Evolutionary conservation across 345 rosid genomes (phyloP), one percentile per base, ranked within the genome.

Genomic region (Camelina laxa): DNA sequence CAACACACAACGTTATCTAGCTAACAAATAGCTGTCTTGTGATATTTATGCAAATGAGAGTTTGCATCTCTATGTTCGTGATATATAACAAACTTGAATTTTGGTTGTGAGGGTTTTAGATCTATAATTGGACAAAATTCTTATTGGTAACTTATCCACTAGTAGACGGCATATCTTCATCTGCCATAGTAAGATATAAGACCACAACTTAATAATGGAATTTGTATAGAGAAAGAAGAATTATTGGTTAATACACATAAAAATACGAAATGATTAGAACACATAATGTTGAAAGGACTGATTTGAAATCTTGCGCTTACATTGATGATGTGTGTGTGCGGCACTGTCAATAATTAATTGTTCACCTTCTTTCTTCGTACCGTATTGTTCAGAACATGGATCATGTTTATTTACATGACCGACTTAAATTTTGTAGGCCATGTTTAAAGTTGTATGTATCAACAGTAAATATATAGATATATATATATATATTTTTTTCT

Each of bases 221-320:
- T 27, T 3, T 27, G 30, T 27, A 1, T 27, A 27, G 30, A 27
- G 30, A 27, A 27, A 27, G 30, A 27, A 27, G 4, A 27, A 27
- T 27, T 27, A 27, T 27, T 27, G 30, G 30, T 27, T 4, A 24
- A 24, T 24, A 4, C 30, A 27, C 4, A 27, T 56, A 16, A 3
- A 31, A 24, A 59, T 45, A 60, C 21, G 10, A 71, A 50, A 50
- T 54, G 45, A 54, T 24, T 64, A 44, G 13, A 71, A 50, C 10
- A 48, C 17, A 71, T 51, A 50, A 61, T 62, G 41, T 38, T 39
- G 69, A 17, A 53, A 61, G 15, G 61, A 61, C 2, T 72, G 44
- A 61, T 61, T 39, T 72, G 77, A 73, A 53, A 31, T 65, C 11
- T 55, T 55, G 27, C 12, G 65, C 16, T 55, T 64, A 73, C 24